These are phyloP conservation scores for Thielaviopsis musarum DNA, from an alignment of 2,329 filamentous ascomycete genomes.

Conservation along the genomic window DNA sequence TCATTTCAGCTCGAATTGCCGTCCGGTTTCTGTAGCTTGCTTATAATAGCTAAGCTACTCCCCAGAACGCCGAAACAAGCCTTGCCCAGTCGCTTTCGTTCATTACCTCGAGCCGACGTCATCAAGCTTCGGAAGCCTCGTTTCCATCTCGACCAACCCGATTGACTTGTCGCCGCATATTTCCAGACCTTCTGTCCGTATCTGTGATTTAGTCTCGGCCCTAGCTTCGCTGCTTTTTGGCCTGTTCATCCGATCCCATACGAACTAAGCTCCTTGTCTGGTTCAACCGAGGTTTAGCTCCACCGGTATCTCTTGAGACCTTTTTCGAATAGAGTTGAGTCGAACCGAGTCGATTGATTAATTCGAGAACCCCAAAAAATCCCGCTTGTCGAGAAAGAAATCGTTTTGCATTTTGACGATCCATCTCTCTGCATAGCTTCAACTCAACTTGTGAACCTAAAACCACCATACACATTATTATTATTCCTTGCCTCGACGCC, in stretches of 20 bases:
- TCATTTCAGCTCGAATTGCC: not conserved
- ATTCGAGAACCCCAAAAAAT: not conserved
- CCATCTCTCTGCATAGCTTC: not conserved
- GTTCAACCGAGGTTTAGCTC: not conserved
- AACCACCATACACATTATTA: not conserved
- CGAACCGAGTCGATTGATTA: not conserved
- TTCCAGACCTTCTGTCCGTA: not conserved
- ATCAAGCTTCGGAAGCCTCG: not conserved
- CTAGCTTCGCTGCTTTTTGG: not conserved
- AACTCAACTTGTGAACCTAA: not conserved
- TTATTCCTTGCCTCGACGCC: not conserved
- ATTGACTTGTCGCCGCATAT: not conserved
- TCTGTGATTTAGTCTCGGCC: not conserved
- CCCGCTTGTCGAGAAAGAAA: not conserved
- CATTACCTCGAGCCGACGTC: constrained; percentile 4
- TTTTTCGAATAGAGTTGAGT: not conserved
- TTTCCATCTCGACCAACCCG: not conserved
- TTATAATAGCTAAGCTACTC: too few species aligned
- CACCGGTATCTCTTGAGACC: not conserved
- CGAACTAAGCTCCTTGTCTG: not conserved
- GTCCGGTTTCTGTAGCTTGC: not conserved
- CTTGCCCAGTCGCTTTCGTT: not conserved
- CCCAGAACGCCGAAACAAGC: not conserved
- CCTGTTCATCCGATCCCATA: not conserved
- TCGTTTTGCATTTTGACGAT: not conserved